Conservation (phyloP, 2,329 filamentous ascomycete species). For the Akanthomyces dipterigenus region DNA sequence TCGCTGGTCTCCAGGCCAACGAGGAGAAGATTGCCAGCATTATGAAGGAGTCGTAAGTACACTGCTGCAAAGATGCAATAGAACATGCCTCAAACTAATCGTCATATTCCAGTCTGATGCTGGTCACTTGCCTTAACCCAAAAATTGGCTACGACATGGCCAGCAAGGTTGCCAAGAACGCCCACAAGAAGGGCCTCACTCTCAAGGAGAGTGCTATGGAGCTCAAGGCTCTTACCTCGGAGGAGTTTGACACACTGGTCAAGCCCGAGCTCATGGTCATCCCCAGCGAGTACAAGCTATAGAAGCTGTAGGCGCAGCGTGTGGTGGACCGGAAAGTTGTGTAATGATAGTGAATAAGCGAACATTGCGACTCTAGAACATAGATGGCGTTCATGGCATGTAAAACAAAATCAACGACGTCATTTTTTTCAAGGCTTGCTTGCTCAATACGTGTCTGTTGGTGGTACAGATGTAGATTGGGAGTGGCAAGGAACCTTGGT, state of each 20-base stretch:
- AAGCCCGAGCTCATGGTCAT: constrained; percentile 92
- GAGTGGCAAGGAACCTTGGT: too few species aligned
- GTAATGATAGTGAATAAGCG: background rate
- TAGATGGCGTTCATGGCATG: background rate
- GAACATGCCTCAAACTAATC: constrained; percentile 12
- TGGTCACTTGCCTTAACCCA: constrained; percentile 95
- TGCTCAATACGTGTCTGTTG: background rate
- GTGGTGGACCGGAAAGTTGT: background rate
- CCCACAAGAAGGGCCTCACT: constrained; percentile 94
- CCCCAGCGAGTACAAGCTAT: constrained; percentile 58
- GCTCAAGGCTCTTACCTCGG: constrained; percentile 78
- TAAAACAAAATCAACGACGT: background rate
- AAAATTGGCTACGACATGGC: constrained; percentile 98
- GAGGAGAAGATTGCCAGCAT: constrained; percentile 86
- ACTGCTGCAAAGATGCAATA: constrained; percentile 2
- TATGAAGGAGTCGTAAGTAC: constrained; percentile 82
- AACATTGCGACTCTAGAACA: background rate
- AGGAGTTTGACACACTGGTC: constrained; percentile 86
- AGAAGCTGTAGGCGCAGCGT: constrained; percentile 13
- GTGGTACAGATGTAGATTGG: too few species aligned
- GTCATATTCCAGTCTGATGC: constrained; percentile 67
- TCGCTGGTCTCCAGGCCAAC: constrained; percentile 82
- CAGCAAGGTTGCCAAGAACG: constrained; percentile 95
- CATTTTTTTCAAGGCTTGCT: background rate
- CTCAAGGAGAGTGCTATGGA: constrained; percentile 93